A percentile compares a stretch with the other conserved stretches of the same genome.
phyloP scores from a whole-genome alignment of 1,284 basidiomycete species.

The Ceratobasidium theobromae region DNA sequence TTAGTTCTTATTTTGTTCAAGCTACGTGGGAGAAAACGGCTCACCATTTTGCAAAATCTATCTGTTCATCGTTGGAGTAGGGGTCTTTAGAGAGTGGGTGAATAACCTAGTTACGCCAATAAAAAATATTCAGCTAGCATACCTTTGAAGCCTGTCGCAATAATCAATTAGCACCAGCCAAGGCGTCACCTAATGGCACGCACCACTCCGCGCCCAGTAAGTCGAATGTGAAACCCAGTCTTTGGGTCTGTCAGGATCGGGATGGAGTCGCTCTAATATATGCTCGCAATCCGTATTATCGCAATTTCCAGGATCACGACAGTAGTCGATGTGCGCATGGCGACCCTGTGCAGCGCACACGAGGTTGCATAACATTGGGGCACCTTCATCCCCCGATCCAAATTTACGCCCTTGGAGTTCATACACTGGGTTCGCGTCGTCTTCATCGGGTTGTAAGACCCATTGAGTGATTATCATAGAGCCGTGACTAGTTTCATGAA shows the following conservation, averaged over 20 bases:
- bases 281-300: constrained; percentile 52
- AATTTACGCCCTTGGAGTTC: constrained; percentile 60
- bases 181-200: background rate
- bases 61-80: constrained; percentile 45
- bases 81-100: constrained; percentile 31
- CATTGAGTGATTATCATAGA: constrained; percentile 61
- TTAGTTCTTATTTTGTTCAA: background rate
- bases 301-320: constrained; percentile 49
- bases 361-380: constrained; percentile 63
- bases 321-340: constrained; percentile 60
- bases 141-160: constrained; percentile 32
- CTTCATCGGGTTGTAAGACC: constrained; percentile 55
- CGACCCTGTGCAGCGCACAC: constrained; percentile 55
- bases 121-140: background rate
- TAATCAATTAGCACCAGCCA: background rate
- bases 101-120: background rate
- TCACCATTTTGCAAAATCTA: constrained; percentile 59
- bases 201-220: constrained; percentile 54
- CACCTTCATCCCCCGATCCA: constrained; percentile 57
- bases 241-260: constrained; percentile 51
- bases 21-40: constrained; percentile 34
- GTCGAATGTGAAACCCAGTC: constrained; percentile 57
- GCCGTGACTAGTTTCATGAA: constrained; percentile 64
- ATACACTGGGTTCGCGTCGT: constrained; percentile 48
- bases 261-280: constrained; percentile 47